Evolutionary conservation across 1,284 basidiomycete species (phyloP), one percentile per base, ranked within the genome.

Genomic region (Tilletia caries): DNA sequence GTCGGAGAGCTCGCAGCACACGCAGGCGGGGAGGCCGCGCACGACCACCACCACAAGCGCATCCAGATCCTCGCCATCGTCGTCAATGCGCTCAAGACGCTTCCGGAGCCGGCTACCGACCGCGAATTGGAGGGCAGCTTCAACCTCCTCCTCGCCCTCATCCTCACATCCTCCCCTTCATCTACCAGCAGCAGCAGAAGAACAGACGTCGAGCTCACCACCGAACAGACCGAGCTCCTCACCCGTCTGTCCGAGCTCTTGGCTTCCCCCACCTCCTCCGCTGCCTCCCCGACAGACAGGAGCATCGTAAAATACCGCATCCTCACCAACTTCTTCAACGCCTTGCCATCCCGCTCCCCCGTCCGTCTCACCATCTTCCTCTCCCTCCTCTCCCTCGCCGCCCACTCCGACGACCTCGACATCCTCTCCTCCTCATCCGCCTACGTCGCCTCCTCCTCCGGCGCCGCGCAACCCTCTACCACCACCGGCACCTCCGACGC

Each of bases 301-400:
- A 74, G 71, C 67, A 70, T 73, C 15, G 75, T 76, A 13, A 70
- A 68, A 43, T 75, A 75, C 60, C 48, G 73, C 29, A 74, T 74
- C 27, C 75, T 83, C 18, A 73, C 79, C 29, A 83, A 83, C 76
- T 71, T 79, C 18, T 83, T 78, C 76, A 83, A 83, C 74, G 66
- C 74, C 33, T 69, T 83, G 29, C 73, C 77, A 1, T 33, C 76
- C 8, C 32, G 65, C 2, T 79, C 79, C 23, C 37, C 77, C 13
- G 54, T 76, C 65, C 81, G 81, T 6, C 69, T 75, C 37, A 25
- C 60, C 29, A 72, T 78, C 27, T 82, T 82, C 68, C 69, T 67
- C 60, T 70, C 78, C 15, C 70, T 83, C 23, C 69, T 83, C 32
- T 52, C 70, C 29, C 68, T 82, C 10, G 79, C 75, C n/a, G 67